Conservation (phyloP, 805 yeast species). For the Candida lessepsii region DNA sequence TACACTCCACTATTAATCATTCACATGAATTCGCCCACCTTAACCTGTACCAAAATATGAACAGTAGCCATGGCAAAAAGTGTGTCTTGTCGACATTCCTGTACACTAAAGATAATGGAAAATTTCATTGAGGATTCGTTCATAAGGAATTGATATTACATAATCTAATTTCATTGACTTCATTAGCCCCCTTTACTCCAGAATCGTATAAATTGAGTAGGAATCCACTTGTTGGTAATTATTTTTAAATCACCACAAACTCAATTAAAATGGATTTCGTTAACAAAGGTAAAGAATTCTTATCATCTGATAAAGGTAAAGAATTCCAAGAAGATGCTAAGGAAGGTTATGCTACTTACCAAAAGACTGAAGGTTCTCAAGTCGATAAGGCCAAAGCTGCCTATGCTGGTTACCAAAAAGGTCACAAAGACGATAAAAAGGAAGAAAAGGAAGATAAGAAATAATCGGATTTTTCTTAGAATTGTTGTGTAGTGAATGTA, state of each 20-base stretch:
- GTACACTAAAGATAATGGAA: constrained; percentile 2
- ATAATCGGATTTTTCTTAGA: too few relatives aligned
- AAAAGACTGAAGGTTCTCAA: constrained; percentile 27
- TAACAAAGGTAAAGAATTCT: constrained; percentile 31
- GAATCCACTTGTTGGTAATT: not conserved
- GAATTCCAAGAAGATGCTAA: constrained; percentile 32
- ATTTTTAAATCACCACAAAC: not conserved
- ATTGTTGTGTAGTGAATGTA: not conserved
- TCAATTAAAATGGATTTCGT: constrained; percentile 22
- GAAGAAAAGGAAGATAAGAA: constrained; percentile 18
- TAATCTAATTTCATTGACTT: constrained; percentile 2
- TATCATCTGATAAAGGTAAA: constrained; percentile 25
- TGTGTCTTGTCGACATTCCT: constrained; percentile 3
- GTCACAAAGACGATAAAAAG: constrained; percentile 22
- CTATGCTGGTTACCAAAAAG: constrained; percentile 27
- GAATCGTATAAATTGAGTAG: constrained; percentile 1
- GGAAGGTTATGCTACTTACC: constrained; percentile 33
- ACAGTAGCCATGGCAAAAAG: too few relatives aligned
- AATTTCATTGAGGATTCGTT: constrained; percentile 6
- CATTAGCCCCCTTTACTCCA: not conserved
- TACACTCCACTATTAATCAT: too few relatives aligned
- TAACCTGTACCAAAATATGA: too few relatives aligned
- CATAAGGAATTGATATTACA: not conserved
- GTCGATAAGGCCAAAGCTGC: constrained; percentile 37
- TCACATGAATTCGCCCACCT: too few relatives aligned